Conservation (phyloP, 1,284 basidiomycete species). For the Heterobasidion occidentale region DNA sequence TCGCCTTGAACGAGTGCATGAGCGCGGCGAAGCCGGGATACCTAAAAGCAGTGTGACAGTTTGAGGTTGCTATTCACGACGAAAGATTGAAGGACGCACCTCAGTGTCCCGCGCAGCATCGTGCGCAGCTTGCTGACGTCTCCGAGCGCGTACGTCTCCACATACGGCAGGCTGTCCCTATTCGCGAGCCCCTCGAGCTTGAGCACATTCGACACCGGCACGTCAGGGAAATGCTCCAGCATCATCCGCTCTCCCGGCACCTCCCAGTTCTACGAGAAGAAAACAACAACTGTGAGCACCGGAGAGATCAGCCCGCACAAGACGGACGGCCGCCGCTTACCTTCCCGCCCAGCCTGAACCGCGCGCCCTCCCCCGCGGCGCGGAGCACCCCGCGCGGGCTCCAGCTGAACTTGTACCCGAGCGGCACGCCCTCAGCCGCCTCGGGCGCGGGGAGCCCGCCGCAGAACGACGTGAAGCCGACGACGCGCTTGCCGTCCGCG, state of each 20-base stretch:
- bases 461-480: slow-evolving; percentile 89
- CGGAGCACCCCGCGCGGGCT: slow-evolving; percentile 82
- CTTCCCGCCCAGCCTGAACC: slow-evolving; percentile 55
- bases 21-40: slow-evolving; percentile 82
- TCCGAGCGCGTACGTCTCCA: slow-evolving; percentile 62
- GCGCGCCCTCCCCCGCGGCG: slow-evolving; percentile 75
- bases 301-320: neutral
- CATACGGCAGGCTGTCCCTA: slow-evolving; percentile 78
- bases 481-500: slow-evolving; percentile 51
- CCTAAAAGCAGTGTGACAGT: slow-evolving; percentile 29
- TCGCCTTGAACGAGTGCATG: slow-evolving; percentile 65
- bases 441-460: slow-evolving; percentile 88
- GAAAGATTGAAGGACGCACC: slow-evolving; percentile 31
- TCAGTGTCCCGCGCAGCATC: slow-evolving; percentile 80
- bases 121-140: slow-evolving; percentile 43
- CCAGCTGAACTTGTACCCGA: slow-evolving; percentile 96
- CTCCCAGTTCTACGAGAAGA: slow-evolving; percentile 30
- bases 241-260: slow-evolving; percentile 54
- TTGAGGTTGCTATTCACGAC: neutral
- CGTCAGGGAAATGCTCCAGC: slow-evolving; percentile 47
- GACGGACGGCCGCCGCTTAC: slow-evolving; percentile 25
- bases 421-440: slow-evolving; percentile 46
- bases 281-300: too few species aligned
- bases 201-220: slow-evolving; percentile 64
- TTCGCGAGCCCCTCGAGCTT: slow-evolving; percentile 87